These are phyloP conservation scores for Oryza meyeriana DNA, from an alignment of 176 grass and related monocot genomes.

Conservation along the genomic window DNA sequence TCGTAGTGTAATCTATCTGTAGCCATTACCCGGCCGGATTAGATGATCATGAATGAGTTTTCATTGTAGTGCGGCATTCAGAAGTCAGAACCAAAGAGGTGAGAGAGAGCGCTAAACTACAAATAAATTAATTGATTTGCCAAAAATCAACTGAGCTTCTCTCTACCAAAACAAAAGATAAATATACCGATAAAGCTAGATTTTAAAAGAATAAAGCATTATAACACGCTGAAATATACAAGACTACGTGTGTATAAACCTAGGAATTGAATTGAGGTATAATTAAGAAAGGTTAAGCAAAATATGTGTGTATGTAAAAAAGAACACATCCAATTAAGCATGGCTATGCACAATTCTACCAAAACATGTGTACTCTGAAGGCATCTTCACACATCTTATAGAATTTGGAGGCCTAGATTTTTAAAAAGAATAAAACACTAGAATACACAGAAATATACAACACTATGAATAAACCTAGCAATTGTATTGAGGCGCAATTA, in stretches of 20 bases:
- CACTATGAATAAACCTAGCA: no score
- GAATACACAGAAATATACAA: no score
- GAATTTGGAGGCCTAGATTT: no score
- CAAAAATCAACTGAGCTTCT: not conserved
- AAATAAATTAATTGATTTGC: not conserved
- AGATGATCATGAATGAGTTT: not conserved
- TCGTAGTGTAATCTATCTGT: not conserved
- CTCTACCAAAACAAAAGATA: not conserved
- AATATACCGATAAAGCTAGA: not conserved
- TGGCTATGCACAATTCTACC: not conserved
- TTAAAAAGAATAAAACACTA: no score
- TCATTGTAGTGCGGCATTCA: not conserved
- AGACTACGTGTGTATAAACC: not conserved
- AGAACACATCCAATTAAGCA: not conserved
- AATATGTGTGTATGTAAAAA: not conserved
- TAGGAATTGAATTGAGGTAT: not conserved
- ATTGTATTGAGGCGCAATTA: no score
- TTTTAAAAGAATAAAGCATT: not conserved
- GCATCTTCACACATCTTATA: not conserved
- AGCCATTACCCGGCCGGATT: not conserved
- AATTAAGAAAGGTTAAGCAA: not conserved
- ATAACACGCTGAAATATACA: not conserved
- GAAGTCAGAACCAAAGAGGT: not conserved
- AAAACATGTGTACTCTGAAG: not conserved
- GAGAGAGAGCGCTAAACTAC: no score